These are phyloP conservation scores for Rasamsonia emersonii DNA, from an alignment of 2,329 filamentous ascomycete species.

Conservation along the genomic window DNA sequence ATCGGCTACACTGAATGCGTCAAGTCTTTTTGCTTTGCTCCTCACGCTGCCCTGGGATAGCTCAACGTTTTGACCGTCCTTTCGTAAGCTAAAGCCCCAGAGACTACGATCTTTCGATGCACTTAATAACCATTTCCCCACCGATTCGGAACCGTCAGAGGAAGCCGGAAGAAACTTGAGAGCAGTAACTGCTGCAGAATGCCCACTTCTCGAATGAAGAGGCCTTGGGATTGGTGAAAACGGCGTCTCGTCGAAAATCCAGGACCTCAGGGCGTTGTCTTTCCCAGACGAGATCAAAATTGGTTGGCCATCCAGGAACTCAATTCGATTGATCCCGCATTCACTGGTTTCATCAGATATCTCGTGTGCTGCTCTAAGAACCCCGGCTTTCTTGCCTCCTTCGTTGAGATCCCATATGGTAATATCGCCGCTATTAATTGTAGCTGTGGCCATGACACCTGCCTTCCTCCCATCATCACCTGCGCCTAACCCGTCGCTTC, in stretches of 20 bases:
- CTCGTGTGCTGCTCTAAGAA: slow-evolving; percentile 81
- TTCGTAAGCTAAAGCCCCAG: slow-evolving; percentile 92
- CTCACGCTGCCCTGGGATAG: slow-evolving; percentile 83
- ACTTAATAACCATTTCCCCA: slow-evolving; percentile 90
- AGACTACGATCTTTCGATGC: slow-evolving; percentile 82
- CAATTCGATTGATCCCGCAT: slow-evolving; percentile 69
- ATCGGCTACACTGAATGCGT: slow-evolving; percentile 10
- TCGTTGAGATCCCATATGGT: slow-evolving; percentile 95
- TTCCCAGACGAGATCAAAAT: slow-evolving; percentile 83
- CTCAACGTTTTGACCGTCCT: slow-evolving; percentile 88
- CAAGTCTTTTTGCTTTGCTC: slow-evolving; percentile 73
- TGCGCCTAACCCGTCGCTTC: slow-evolving; percentile 79
- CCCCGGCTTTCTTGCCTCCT: slow-evolving; percentile 75
- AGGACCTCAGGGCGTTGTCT: slow-evolving; percentile 90
- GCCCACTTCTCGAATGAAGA: slow-evolving; percentile 77
- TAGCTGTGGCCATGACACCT: slow-evolving; percentile 91
- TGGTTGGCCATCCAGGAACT: slow-evolving; percentile 83
- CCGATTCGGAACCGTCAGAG: slow-evolving; percentile 79
- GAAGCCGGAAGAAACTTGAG: slow-evolving; percentile 79
- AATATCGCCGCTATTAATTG: slow-evolving; percentile 70
- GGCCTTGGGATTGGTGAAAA: slow-evolving; percentile 81
- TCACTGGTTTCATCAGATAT: slow-evolving; percentile 49
- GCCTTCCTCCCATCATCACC: slow-evolving; percentile 76
- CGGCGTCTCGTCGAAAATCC: slow-evolving; percentile 90
- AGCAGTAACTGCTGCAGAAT: slow-evolving; percentile 75